These are phyloP conservation scores for Echria macrotheca DNA, from an alignment of 495 filamentous ascomycete genomes.

Conservation along the genomic window DNA sequence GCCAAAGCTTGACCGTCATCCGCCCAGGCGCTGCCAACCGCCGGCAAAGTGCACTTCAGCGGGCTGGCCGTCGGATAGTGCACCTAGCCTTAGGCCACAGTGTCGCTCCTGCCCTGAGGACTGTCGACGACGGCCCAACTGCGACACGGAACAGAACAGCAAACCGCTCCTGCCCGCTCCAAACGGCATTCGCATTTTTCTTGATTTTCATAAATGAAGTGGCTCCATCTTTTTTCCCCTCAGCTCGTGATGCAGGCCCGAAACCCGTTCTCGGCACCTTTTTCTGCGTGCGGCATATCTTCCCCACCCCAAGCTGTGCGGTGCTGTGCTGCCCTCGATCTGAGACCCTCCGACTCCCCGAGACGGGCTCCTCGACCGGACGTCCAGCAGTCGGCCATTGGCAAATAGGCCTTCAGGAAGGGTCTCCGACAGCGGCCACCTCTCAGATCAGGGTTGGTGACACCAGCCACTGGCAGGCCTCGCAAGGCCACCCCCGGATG, in stretches of 20 bases:
- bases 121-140: too few relatives aligned
- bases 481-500: background rate
- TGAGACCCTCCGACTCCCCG: background rate
- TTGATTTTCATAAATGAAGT: constrained; percentile 1
- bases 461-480: constrained; percentile 5
- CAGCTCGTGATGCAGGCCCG: background rate
- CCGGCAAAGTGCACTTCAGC: background rate
- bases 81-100: too few relatives aligned
- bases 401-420: background rate
- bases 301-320: too few relatives aligned
- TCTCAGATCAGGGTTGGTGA: background rate
- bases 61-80: constrained; percentile 2
- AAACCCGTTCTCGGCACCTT: background rate
- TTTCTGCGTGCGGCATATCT: background rate
- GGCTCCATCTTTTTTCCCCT: background rate
- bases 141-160: background rate
- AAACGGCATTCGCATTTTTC: background rate
- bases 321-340: background rate
- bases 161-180: background rate
- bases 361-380: background rate
- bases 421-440: too few relatives aligned
- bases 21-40: background rate
- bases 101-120: too few relatives aligned
- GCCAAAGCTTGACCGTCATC: background rate
- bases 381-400: background rate